Conservation (phyloP, 495 filamentous ascomycete species). For the Geoglossum glabrum region DNA sequence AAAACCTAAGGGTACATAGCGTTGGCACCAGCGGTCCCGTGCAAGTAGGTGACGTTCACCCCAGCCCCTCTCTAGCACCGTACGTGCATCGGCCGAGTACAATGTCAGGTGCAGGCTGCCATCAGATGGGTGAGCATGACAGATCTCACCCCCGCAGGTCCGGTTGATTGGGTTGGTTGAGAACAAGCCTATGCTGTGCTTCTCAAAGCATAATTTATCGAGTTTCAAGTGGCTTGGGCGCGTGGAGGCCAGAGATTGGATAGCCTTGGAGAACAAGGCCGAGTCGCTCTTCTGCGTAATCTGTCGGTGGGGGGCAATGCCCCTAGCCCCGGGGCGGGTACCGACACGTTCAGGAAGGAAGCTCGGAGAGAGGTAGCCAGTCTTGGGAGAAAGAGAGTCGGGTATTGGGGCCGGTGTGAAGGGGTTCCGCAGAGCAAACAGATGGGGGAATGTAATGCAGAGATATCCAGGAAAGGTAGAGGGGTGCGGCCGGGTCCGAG, state of each 20-base stretch:
- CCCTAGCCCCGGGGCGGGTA: neutral
- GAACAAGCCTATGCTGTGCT: constrained; percentile 58
- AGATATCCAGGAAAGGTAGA: too few relatives aligned
- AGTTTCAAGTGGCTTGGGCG: constrained; percentile 6
- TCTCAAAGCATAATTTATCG: constrained; percentile 57
- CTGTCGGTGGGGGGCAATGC: neutral
- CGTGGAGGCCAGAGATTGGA: neutral
- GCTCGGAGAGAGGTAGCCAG: too few relatives aligned
- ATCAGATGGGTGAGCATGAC: constrained; percentile 59
- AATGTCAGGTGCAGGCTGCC: constrained; percentile 56
- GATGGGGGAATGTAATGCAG: too few relatives aligned
- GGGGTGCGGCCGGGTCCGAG: too few relatives aligned
- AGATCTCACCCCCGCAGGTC: constrained; percentile 54
- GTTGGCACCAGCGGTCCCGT: constrained; percentile 30
- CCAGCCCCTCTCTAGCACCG: constrained; percentile 64
- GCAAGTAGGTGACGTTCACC: constrained; percentile 76
- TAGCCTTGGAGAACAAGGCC: neutral
- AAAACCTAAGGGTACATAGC: constrained; percentile 46
- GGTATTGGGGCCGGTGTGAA: too few relatives aligned
- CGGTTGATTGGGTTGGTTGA: constrained; percentile 34
- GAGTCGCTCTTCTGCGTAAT: constrained; percentile 29
- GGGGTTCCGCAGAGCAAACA: too few relatives aligned
- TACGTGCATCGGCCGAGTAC: constrained; percentile 56
- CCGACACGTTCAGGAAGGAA: too few relatives aligned
- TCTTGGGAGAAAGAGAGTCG: too few relatives aligned